Conservation (phyloP, 106 monocot genomes). For the Apostasia ramifera region DNA sequence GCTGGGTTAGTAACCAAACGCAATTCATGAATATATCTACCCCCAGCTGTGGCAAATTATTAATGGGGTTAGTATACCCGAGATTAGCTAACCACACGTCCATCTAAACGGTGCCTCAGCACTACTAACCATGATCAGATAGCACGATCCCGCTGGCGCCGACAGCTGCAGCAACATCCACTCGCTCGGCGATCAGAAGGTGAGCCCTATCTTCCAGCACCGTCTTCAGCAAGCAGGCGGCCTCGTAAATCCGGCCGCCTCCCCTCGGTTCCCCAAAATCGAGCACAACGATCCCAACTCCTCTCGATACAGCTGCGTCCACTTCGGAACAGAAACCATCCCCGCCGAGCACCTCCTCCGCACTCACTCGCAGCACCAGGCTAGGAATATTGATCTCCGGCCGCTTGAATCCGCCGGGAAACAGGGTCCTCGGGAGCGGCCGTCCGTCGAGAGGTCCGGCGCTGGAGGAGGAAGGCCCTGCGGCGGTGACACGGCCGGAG, state of each 20-base stretch:
- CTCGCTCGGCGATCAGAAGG: constrained; percentile 79
- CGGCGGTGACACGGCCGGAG: constrained; percentile 2
- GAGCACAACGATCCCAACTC: constrained; percentile 59
- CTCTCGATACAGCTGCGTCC: constrained; percentile 35
- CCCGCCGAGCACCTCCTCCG: constrained; percentile 37
- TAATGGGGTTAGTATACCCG: no score
- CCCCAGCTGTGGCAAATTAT: no score
- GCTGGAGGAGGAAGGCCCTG: neutral
- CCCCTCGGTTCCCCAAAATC: constrained; percentile 32
- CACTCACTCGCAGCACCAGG: constrained; percentile 37
- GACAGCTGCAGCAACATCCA: constrained; percentile 81
- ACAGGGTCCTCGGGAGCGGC: constrained; percentile 39
- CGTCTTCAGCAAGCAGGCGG: constrained; percentile 56
- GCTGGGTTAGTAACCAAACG: no score
- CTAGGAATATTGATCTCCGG: constrained; percentile 75
- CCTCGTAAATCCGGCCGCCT: constrained; percentile 76
- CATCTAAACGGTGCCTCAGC: no score
- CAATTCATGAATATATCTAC: no score
- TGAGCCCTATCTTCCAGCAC: constrained; percentile 72
- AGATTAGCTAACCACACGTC: no score
- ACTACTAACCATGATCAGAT: constrained; percentile 69
- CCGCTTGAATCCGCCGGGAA: constrained; percentile 85
- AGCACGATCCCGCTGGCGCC: constrained; percentile 84
- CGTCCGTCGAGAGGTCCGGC: constrained; percentile 10
- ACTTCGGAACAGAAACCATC: constrained; percentile 18